Percentiles rank a stretch among this genome's conserved stretches.
These are phyloP conservation scores for Vigna mungo DNA, from an alignment of 306 rosid species.

Conservation along the genomic window DNA sequence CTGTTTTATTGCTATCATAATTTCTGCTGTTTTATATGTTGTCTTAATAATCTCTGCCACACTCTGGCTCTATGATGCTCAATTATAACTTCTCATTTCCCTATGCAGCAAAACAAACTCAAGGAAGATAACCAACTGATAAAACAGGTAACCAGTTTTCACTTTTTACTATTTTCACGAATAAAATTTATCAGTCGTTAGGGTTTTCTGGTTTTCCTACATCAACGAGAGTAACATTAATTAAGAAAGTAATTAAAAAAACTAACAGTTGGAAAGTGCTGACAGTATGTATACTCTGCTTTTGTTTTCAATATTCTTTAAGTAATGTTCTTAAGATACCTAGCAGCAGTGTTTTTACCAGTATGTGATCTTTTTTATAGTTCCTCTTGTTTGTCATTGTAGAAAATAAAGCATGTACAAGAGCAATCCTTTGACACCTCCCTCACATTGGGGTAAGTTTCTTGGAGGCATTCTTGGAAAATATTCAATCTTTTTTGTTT, in stretches of 20 bases:
- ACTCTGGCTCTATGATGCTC: neutral
- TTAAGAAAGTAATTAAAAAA: no score
- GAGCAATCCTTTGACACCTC: neutral
- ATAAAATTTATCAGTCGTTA: no score
- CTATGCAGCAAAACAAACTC: neutral
- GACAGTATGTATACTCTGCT: neutral
- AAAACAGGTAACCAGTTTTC: neutral
- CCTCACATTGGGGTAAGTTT: conserved; percentile 10
- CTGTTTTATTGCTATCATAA: neutral
- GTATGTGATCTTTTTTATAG: neutral
- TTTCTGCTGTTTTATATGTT: neutral
- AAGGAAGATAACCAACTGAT: neutral
- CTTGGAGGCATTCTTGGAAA: neutral
- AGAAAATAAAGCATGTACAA: neutral
- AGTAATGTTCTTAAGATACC: no score
- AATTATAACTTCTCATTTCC: neutral
- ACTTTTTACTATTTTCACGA: neutral
- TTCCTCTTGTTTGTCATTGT: neutral
- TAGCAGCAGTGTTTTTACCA: neutral
- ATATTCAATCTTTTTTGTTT: neutral
- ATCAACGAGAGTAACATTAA: no score
- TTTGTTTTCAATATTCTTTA: no score
- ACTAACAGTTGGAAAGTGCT: neutral
- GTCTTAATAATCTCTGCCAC: neutral
- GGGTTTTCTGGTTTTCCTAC: no score